A percentile compares a stretch with the other conserved stretches of the same genome.
Conservation (phyloP, 1,139 yeast genomes). For the Candida sp. region DNA sequence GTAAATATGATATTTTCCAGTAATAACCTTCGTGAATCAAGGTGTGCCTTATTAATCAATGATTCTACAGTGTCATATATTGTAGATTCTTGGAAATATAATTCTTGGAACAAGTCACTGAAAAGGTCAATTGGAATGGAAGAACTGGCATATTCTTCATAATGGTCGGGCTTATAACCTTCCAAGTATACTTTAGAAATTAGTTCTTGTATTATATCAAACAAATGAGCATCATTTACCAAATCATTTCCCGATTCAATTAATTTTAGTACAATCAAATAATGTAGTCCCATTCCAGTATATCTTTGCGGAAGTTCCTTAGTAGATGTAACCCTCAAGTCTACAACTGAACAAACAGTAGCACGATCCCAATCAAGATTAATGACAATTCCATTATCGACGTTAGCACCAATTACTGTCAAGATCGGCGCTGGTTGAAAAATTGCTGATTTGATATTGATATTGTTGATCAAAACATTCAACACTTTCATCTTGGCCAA, state of each 20-base stretch:
- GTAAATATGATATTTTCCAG: constrained; percentile 39
- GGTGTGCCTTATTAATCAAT: constrained; percentile 20
- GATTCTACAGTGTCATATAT: constrained; percentile 11
- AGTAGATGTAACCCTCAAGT: constrained; percentile 27
- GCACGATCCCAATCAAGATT: constrained; percentile 55
- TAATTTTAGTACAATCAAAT: constrained; percentile 11
- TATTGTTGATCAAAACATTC: constrained; percentile 27
- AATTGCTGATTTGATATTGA: constrained; percentile 42
- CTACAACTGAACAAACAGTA: constrained; percentile 48
- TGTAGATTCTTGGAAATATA: constrained; percentile 12
- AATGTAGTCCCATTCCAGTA: constrained; percentile 14
- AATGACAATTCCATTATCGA: constrained; percentile 49
- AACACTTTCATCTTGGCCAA: constrained; percentile 27
- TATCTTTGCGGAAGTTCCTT: constrained; percentile 10
- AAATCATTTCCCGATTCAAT: constrained; percentile 9
- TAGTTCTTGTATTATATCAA: constrained; percentile 16
- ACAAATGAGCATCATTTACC: constrained; percentile 10
- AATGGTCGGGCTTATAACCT: not conserved
- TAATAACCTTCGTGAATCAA: constrained; percentile 39
- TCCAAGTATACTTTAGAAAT: not conserved
- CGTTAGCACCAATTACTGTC: constrained; percentile 46
- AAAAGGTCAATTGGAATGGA: constrained; percentile 23
- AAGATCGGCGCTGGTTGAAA: constrained; percentile 48
- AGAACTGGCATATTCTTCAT: not conserved
- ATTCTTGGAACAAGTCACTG: constrained; percentile 17